Evolutionary conservation across 306 rosid genomes (phyloP).

Genomic region (Parietaria judaica): DNA sequence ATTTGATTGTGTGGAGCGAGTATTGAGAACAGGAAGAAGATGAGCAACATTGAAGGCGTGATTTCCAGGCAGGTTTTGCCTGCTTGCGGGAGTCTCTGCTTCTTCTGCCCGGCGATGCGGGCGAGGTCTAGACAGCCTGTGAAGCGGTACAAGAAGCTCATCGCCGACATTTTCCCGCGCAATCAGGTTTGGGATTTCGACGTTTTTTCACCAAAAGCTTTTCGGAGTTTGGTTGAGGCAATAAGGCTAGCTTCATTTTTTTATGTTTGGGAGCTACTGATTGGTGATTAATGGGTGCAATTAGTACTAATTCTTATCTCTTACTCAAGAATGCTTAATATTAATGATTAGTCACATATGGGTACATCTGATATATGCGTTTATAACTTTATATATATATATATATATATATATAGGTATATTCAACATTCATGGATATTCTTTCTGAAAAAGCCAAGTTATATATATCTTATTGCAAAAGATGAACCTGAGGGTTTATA

Average conservation of each 20-base stretch:
- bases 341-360: too few species aligned
- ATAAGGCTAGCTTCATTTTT: not conserved
- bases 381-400: too few species aligned
- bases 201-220: not conserved
- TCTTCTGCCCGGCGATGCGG: constrained; percentile 84
- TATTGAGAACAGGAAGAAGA: constrained; percentile 11
- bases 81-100: constrained; percentile 77
- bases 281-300: too few species aligned
- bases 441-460: too few species aligned
- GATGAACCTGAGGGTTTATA: too few species aligned
- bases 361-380: too few species aligned
- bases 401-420: too few species aligned
- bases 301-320: too few species aligned
- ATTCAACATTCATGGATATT: too few species aligned
- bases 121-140: constrained; percentile 97
- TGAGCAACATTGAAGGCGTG: constrained; percentile 68
- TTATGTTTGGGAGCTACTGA: not conserved
- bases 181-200: constrained; percentile 46
- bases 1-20: not conserved
- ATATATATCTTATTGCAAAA: too few species aligned
- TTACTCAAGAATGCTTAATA: too few species aligned
- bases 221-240: not conserved
- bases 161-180: constrained; percentile 86
- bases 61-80: constrained; percentile 91
- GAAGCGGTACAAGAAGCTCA: constrained; percentile 98